Conservation (phyloP, 1,284 basidiomycete species). For the Microbotryum lychnidis-dioicae region DNA sequence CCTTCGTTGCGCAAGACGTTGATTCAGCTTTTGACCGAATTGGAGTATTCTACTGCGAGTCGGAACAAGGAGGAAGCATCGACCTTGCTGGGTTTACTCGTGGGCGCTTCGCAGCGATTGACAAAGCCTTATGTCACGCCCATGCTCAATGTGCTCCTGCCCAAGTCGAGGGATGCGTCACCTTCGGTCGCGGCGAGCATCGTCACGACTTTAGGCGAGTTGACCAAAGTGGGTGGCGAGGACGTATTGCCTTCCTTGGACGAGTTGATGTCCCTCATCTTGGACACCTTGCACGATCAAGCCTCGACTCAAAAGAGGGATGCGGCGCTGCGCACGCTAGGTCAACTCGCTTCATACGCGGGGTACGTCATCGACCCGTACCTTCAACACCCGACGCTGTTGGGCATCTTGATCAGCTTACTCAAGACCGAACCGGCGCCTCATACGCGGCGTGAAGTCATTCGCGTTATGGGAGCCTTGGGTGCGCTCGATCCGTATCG, state of each 20-base stretch:
- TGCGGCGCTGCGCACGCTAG: slow-evolving; percentile 86
- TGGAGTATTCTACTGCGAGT: slow-evolving; percentile 89
- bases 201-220: slow-evolving; percentile 87
- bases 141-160: slow-evolving; percentile 83
- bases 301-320: slow-evolving; percentile 73
- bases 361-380: slow-evolving; percentile 90
- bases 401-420: slow-evolving; percentile 80
- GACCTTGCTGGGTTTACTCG: slow-evolving; percentile 72
- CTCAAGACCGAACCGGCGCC: slow-evolving; percentile 67
- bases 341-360: slow-evolving; percentile 91
- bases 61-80: slow-evolving; percentile 82
- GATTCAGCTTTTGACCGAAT: slow-evolving; percentile 91
- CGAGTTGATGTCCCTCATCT: slow-evolving; percentile 81
- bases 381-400: slow-evolving; percentile 79
- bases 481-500: slow-evolving; percentile 97
- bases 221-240: slow-evolving; percentile 87
- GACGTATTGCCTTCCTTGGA: slow-evolving; percentile 76
- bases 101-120: slow-evolving; percentile 81
- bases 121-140: slow-evolving; percentile 97
- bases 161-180: slow-evolving; percentile 76
- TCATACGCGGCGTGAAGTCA: slow-evolving; percentile 69
- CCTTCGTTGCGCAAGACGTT: slow-evolving; percentile 91
- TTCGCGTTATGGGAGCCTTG: slow-evolving; percentile 90
- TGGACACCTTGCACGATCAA: slow-evolving; percentile 78
- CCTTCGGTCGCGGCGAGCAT: slow-evolving; percentile 87